phyloP scores from a whole-genome alignment of 208 protist species.

The Acanthamoeba castellanii region DNA sequence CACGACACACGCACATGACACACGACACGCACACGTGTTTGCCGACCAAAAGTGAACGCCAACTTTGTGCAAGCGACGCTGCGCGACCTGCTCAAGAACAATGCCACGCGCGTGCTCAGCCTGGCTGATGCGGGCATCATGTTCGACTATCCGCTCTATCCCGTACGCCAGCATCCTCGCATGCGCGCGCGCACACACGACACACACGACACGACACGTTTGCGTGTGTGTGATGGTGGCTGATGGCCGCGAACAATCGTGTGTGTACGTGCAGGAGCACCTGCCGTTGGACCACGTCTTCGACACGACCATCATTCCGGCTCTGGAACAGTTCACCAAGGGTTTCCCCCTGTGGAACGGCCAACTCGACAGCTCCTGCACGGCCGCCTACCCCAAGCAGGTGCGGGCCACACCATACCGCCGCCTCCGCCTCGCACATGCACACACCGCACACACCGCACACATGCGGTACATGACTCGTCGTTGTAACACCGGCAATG shows the following conservation, averaged over 20 bases:
- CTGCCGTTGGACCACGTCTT: not conserved
- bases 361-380: not conserved
- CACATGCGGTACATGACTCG: not conserved
- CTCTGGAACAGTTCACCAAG: not conserved
- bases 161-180: too few species aligned
- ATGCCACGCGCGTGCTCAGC: not conserved
- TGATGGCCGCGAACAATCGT: not conserved
- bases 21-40: too few species aligned
- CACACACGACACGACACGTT: not conserved
- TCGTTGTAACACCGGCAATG: not conserved
- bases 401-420: too few species aligned
- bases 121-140: conserved; percentile 36
- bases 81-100: not conserved
- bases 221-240: too few species aligned
- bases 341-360: conserved; percentile 28
- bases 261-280: not conserved
- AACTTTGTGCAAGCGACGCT: conserved; percentile 40
- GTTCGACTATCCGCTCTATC: conserved; percentile 48
- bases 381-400: not conserved
- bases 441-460: not conserved
- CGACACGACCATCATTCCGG: conserved; percentile 40
- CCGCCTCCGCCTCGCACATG: too few species aligned
- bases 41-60: conserved; percentile 52
- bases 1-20: too few species aligned
- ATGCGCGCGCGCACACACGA: too few species aligned